Evolutionary conservation across 1,139 yeast species (phyloP), one percentile per base, ranked within the genome.

Genomic region (Nematodospora anomalae): DNA sequence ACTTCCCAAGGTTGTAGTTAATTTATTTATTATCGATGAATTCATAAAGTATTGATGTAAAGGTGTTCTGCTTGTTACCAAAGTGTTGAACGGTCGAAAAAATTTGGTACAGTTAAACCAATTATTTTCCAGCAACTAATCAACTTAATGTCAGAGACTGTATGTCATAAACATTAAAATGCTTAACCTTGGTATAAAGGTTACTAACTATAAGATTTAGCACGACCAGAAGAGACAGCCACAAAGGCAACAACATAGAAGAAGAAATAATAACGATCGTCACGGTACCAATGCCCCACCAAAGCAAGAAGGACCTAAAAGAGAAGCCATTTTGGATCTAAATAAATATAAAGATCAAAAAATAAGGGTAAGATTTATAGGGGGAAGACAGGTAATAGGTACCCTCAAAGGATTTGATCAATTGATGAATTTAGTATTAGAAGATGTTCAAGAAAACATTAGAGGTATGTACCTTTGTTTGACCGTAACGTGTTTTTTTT

Each of bases 381-480:
- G 96, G n/a, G 97, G 96, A 10, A 77, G 97, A 57, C 67, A 70
- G 55, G 81, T 90, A 7, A 71, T 74, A 16, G 98, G 98, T 16
- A 64, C 67, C 1, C 73, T 92, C 50, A 87, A 85, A 52, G 97
- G 98, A 13, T 89, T 76, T 57, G 98, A 92, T 58, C 95, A 86
- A 59, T 73, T 89, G 60, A 84, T 90, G 95, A 92, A 92, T 63
- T 71, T 92, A 50, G 97, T 92, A 6, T 74, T 92, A 49, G 96
- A 89, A 52, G 82, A 89, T 31, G 90, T 86, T 9, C 73, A 74
- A 32, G 97, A 92, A 58, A 74, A 73, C 21, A 50, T 82, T 37
- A 71, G 84, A 57, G 76, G 77, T 70, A 58, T 41, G 73, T 64
- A 45, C 37, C 8, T 12, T n/a, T 14, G 18, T 12, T 4, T 5